Conservation (phyloP, 495 filamentous ascomycete genomes). For the Apiosordaria backusii region DNA sequence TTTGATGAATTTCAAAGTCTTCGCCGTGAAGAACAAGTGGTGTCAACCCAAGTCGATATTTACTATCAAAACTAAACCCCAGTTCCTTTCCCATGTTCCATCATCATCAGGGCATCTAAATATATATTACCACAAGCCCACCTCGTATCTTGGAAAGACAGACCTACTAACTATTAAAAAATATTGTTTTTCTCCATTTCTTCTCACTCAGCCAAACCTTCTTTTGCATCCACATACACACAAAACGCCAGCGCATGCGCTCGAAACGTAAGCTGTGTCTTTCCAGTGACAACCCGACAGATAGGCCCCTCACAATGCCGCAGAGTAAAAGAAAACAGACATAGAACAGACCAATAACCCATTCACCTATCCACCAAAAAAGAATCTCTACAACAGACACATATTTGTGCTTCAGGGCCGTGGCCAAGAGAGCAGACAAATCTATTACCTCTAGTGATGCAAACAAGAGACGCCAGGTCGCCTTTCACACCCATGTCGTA, state of each 20-base stretch:
- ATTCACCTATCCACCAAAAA: not conserved
- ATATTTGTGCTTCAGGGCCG: not conserved
- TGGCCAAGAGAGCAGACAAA: slow-evolving; percentile 1
- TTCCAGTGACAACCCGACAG: too few species aligned
- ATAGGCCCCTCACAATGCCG: too few species aligned
- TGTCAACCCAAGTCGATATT: not conserved
- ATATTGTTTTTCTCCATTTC: not conserved
- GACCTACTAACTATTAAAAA: not conserved
- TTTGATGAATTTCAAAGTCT: too few species aligned
- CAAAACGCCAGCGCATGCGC: too few species aligned
- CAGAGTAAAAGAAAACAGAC: not conserved
- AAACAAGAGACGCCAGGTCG: not conserved
- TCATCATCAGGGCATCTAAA: not conserved
- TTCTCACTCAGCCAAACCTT: not conserved
- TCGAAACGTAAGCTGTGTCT: too few species aligned
- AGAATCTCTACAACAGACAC: not conserved
- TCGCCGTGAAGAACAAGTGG: too few species aligned
- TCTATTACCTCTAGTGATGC: not conserved
- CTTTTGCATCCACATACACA: not conserved
- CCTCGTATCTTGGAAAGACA: not conserved
- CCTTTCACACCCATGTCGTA: not conserved
- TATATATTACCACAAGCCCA: not conserved
- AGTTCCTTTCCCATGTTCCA: not conserved
- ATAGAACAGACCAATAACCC: not conserved
- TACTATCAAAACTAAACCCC: not conserved